phyloP scores from a whole-genome alignment of 2,329 filamentous ascomycete species.

The Arthrobotrys entomopaga region DNA sequence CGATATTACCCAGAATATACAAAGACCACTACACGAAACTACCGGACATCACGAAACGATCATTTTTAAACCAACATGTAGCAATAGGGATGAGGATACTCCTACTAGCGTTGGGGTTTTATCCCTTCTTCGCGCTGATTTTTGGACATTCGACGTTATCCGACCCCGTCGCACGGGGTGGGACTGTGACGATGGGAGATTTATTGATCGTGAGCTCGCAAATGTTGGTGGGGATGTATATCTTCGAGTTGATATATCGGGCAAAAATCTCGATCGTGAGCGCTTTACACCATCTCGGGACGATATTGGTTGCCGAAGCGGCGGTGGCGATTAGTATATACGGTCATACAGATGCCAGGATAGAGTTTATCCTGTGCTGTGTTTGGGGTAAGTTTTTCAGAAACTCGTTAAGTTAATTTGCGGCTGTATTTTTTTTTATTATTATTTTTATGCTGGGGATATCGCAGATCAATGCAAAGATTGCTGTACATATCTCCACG shows the following conservation, averaged over 20 bases:
- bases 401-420: neutral
- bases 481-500: no score
- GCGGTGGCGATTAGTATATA: conserved; percentile 37
- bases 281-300: conserved; percentile 37
- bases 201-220: conserved; percentile 21
- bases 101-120: conserved; percentile 21
- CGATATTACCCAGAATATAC: conserved; percentile 12
- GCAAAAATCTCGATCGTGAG: conserved; percentile 24
- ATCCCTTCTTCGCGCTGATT: conserved; percentile 33
- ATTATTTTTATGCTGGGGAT: no score
- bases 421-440: neutral
- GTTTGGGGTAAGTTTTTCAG: conserved; percentile 40
- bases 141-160: conserved; percentile 19
- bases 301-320: conserved; percentile 23
- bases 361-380: conserved; percentile 40
- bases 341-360: conserved; percentile 27
- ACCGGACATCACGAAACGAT: conserved; percentile 7
- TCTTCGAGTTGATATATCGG: conserved; percentile 36
- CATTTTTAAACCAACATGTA: conserved; percentile 42
- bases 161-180: neutral
- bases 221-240: conserved; percentile 35
- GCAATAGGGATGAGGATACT: conserved; percentile 13
- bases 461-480: no score
- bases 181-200: conserved; percentile 28
- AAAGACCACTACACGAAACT: neutral